A percentile compares a stretch with the other conserved stretches of the same genome.
Conservation (phyloP, 208 protist genomes). For the Leptomonas pyrrhocoris region DNA sequence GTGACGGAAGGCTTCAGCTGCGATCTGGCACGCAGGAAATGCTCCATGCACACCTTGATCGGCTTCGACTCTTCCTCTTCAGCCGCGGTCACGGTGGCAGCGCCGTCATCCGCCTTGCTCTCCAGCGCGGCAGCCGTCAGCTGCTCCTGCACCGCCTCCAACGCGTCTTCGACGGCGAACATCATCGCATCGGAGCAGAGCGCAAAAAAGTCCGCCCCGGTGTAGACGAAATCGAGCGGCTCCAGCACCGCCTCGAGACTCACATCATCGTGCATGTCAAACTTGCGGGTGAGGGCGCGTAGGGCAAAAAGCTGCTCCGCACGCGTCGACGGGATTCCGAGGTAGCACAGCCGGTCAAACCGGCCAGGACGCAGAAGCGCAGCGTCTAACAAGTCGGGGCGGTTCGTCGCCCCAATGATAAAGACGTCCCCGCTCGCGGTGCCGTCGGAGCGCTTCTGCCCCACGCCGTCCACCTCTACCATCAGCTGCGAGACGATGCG, state of each 20-base stretch:
- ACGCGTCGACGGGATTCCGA: slow-evolving; percentile 77
- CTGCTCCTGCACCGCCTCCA: slow-evolving; percentile 40
- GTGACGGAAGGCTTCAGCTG: slow-evolving; percentile 89
- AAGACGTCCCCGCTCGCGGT: slow-evolving; percentile 85
- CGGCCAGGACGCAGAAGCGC: slow-evolving; percentile 92
- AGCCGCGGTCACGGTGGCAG: background rate
- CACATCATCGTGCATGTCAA: slow-evolving; percentile 72
- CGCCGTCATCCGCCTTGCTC: background rate
- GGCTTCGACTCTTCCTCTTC: slow-evolving; percentile 24
- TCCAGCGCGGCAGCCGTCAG: background rate
- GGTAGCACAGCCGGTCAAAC: slow-evolving; percentile 91
- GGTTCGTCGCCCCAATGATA: slow-evolving; percentile 93
- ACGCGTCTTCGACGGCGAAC: slow-evolving; percentile 90
- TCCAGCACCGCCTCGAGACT: slow-evolving; percentile 58
- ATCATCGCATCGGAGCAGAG: slow-evolving; percentile 96
- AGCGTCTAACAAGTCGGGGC: slow-evolving; percentile 91
- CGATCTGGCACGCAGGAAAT: slow-evolving; percentile 76
- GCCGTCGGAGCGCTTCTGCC: slow-evolving; percentile 75
- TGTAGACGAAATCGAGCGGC: slow-evolving; percentile 86
- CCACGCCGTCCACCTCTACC: slow-evolving; percentile 90
- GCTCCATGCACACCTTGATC: slow-evolving; percentile 69
- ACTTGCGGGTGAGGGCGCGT: slow-evolving; percentile 84
- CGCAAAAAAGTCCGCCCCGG: slow-evolving; percentile 95
- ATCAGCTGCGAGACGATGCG: slow-evolving; percentile 94
- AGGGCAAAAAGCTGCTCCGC: slow-evolving; percentile 84